These are phyloP conservation scores for Pulveroboletus ravenelii DNA, from an alignment of 768 basidiomycete genomes.

Conservation along the genomic window DNA sequence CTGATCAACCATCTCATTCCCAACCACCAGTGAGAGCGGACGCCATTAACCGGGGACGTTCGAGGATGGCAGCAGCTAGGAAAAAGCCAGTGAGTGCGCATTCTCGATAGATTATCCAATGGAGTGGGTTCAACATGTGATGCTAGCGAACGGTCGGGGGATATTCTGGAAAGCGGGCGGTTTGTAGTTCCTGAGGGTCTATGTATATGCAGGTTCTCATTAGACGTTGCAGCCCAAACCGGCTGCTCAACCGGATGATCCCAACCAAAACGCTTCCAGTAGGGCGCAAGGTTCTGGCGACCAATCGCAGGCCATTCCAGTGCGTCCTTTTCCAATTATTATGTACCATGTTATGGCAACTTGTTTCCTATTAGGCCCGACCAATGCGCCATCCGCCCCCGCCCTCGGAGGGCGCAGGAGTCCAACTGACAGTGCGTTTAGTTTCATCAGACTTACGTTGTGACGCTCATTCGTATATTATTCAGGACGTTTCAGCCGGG, in stretches of 20 bases:
- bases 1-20: too few species aligned
- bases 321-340: not conserved
- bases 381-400: not conserved
- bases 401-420: not conserved
- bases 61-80: too few species aligned
- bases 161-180: too few species aligned
- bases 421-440: not conserved
- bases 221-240: not conserved
- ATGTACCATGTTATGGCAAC: not conserved
- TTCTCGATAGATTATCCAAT: not conserved
- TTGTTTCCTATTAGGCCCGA: not conserved
- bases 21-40: too few species aligned
- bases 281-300: not conserved
- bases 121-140: too few species aligned
- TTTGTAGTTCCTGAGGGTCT: too few species aligned
- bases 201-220: not conserved
- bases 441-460: too few species aligned
- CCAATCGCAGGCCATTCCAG: not conserved
- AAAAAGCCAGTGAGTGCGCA: not conserved
- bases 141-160: too few species aligned
- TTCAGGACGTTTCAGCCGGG: too few species aligned
- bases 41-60: too few species aligned
- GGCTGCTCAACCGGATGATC: not conserved
- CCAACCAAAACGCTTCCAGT: not conserved
- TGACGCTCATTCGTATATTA: too few species aligned